Percentiles rank a stretch among this genome's conserved stretches.
These are phyloP conservation scores for Eimeria maxima DNA, from an alignment of 169 alveolate species.

Conservation along the genomic window DNA sequence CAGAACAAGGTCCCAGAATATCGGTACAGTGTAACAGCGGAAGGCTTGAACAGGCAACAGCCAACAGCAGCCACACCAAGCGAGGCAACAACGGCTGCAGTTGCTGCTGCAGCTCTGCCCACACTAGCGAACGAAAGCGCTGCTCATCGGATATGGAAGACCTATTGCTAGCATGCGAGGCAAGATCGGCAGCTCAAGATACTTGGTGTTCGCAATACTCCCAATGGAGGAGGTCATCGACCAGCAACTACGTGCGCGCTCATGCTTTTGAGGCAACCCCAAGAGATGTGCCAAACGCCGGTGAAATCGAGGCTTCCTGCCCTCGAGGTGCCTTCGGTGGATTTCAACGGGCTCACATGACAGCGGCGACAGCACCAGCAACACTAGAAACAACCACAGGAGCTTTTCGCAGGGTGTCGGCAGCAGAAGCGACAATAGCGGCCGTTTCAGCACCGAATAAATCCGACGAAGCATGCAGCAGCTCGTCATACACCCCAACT, in stretches of 20 bases:
- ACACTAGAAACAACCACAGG: neutral
- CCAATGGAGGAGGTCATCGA: neutral
- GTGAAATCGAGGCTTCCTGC: neutral
- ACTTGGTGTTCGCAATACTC: neutral
- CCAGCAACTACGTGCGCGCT: constrained; percentile 38
- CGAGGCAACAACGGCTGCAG: neutral
- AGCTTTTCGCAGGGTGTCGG: neutral
- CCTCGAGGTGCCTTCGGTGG: neutral
- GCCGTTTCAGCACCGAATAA: constrained; percentile 1
- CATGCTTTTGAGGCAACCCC: neutral
- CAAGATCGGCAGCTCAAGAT: neutral
- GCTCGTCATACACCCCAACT: constrained; percentile 68
- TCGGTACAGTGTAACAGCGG: neutral
- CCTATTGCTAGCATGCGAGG: constrained; percentile 42
- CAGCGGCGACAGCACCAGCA: constrained; percentile 1
- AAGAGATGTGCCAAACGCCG: neutral
- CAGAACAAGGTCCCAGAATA: neutral
- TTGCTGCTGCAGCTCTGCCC: neutral
- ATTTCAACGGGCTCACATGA: neutral
- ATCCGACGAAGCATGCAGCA: constrained; percentile 12
- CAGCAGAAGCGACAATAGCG: neutral
- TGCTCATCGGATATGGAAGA: constrained; percentile 61
- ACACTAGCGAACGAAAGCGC: neutral
- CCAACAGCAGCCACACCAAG: neutral
- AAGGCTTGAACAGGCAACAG: neutral